Percentiles rank a stretch among this genome's conserved stretches.
Evolutionary conservation across 2,329 filamentous ascomycete genomes (phyloP).

Genomic region (Corinectria fuckeliana): DNA sequence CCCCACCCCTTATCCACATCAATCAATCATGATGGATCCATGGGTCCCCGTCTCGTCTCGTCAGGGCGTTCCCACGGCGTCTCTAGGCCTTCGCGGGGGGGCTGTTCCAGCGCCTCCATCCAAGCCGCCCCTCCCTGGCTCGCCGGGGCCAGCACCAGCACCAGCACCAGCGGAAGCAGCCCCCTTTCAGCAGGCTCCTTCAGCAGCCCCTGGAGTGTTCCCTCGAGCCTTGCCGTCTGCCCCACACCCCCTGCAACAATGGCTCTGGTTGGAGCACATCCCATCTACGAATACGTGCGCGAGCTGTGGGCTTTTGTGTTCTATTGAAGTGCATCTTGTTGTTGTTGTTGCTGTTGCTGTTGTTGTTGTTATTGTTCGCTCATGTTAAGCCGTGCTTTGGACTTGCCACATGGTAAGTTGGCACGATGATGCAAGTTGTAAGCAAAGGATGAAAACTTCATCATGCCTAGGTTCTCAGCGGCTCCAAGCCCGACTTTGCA

Average conservation of each 20-base stretch:
- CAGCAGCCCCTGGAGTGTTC: not conserved
- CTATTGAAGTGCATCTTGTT: too few species aligned
- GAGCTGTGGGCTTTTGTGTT: not conserved
- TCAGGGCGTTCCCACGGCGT: slow-evolving; percentile 14
- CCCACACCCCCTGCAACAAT: not conserved
- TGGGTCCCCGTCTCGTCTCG: not conserved
- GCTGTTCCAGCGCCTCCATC: slow-evolving; percentile 18
- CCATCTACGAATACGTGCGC: not conserved
- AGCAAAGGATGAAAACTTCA: too few species aligned
- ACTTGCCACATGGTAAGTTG: too few species aligned
- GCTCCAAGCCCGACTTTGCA: slow-evolving; percentile 2
- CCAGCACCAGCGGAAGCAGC: not conserved
- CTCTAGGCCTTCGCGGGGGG: slow-evolving; percentile 18
- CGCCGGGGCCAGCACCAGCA: not conserved
- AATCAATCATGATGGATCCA: not conserved
- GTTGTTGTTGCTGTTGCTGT: not conserved
- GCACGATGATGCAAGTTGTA: too few species aligned
- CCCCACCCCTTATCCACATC: not conserved
- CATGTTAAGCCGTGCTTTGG: not conserved
- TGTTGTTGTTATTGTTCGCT: too few species aligned
- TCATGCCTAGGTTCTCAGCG: not conserved
- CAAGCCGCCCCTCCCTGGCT: slow-evolving; percentile 8
- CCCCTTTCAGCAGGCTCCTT: not conserved
- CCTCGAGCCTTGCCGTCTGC: not conserved
- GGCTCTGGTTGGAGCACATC: not conserved